Conservation (phyloP, 2,329 filamentous ascomycete genomes). For the Fusarium chlamydosporum region DNA sequence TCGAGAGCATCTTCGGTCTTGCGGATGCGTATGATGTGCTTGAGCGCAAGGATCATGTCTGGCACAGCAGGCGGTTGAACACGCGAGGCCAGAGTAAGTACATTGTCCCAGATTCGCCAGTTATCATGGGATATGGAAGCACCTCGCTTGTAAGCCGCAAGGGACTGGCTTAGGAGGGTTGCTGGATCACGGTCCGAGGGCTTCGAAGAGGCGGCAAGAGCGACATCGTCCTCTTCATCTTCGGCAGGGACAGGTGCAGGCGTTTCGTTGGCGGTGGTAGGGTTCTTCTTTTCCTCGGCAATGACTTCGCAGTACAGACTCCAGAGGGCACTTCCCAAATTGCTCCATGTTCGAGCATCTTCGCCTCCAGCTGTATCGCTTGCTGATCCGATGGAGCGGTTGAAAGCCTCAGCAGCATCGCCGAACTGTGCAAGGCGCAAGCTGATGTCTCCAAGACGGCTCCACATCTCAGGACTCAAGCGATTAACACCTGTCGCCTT, state of each 20-base stretch:
- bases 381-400: conserved; percentile 78
- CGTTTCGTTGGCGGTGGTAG: conserved; percentile 44
- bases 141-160: conserved; percentile 88
- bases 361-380: conserved; percentile 78
- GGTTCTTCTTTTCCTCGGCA: conserved; percentile 55
- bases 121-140: conserved; percentile 86
- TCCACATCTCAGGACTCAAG: conserved; percentile 88
- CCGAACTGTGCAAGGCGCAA: conserved; percentile 82
- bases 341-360: conserved; percentile 95
- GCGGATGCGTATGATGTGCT: conserved; percentile 81
- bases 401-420: conserved; percentile 86
- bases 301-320: conserved; percentile 72
- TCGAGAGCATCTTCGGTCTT: conserved; percentile 86
- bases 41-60: conserved; percentile 82
- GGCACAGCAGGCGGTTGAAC: conserved; percentile 79
- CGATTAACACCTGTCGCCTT: conserved; percentile 84
- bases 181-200: conserved; percentile 64
- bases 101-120: conserved; percentile 96
- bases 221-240: conserved; percentile 53
- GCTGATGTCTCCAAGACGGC: conserved; percentile 88
- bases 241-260: conserved; percentile 38
- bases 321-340: conserved; percentile 87
- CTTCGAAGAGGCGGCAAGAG: conserved; percentile 39
- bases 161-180: conserved; percentile 77
- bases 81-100: conserved; percentile 86